Base-by-base conservation (phyloP, 768 basidiomycete species). In the Zangia roseola region DNA sequence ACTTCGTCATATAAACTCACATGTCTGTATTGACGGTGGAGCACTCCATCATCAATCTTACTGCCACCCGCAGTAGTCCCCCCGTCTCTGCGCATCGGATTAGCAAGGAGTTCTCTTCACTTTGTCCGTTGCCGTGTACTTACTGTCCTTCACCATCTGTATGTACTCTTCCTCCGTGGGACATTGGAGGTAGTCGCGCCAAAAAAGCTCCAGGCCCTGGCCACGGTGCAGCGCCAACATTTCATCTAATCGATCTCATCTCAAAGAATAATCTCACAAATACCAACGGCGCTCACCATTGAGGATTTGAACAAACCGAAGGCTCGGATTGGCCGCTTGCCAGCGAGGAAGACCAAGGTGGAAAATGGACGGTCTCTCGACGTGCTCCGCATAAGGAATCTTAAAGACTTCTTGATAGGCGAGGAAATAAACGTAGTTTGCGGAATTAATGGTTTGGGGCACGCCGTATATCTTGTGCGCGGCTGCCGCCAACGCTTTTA, bases 381-480 rank as follows among this genome's bases (percentile, higher is more conserved):
- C 16, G 13, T 39, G 49, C 24, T 45, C 28, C 30, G 38, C 30
- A 20, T 39, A 47, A 12, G 60, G 56, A 19, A 59, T 47, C 52
- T 54, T 72, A 54, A 87, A 82, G 1, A 91, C 77, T 54, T 94
- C 90, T 55, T 92, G 79, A 63, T 86, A 93, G 0, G 94, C 95
- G 34, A 93, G 82, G 65, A 98, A 99, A 64, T 95, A 97, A 33
- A 93, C 92, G 59, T 97, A 97, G 69, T 97, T 97, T 2, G 95
- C 94, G 4, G 87, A 83, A 66, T 99, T 99, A 69, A 99, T 93
- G 0, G 94, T 95, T 66, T 97, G 94, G 1, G 95, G 91, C 2
- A 97, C 74, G 4, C 95, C 95, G 59, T 93, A 99, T 56, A 99
- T 94, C 75, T 89, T 93, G 71, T 99, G 94, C 0, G 94, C 84